phyloP scores from a whole-genome alignment of 352 stramenopile genomes.

The Phytopythium aichiense region DNA sequence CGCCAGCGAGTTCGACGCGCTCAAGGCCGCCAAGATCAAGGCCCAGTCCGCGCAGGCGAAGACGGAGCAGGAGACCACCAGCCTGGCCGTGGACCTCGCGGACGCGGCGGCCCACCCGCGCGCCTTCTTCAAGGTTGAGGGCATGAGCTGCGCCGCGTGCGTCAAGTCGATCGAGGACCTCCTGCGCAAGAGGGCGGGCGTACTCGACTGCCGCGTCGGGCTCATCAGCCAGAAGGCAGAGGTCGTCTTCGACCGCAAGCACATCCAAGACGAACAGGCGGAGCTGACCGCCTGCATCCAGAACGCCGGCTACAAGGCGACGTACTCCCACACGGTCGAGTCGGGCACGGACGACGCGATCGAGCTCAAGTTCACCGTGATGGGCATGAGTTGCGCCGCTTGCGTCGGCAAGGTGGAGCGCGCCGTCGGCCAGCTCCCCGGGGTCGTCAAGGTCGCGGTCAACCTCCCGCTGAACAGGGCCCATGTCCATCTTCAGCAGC shows the following conservation, averaged over 20 bases:
- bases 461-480: conserved; percentile 62
- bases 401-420: conserved; percentile 69
- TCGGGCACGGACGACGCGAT: conserved; percentile 73
- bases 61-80: conserved; percentile 14
- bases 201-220: conserved; percentile 75
- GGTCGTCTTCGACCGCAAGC: conserved; percentile 70
- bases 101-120: conserved; percentile 43
- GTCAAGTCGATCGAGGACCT: conserved; percentile 87
- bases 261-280: conserved; percentile 50
- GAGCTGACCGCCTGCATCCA: conserved; percentile 59
- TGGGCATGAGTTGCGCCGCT: conserved; percentile 55
- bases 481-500: conserved; percentile 76
- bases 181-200: conserved; percentile 49
- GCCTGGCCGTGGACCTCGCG: conserved; percentile 20
- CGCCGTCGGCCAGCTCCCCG: conserved; percentile 53
- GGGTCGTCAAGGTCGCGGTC: conserved; percentile 71
- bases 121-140: conserved; percentile 79
- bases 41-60: conserved; percentile 32
- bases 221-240: conserved; percentile 87
- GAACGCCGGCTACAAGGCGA: conserved; percentile 74
- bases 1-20: conserved; percentile 51
- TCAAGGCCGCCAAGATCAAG: conserved; percentile 50
- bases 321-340: conserved; percentile 74
- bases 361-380: conserved; percentile 75
- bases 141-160: conserved; percentile 85